Conservation (phyloP, 169 alveolate genomes). For the Babesia bigemina region DNA sequence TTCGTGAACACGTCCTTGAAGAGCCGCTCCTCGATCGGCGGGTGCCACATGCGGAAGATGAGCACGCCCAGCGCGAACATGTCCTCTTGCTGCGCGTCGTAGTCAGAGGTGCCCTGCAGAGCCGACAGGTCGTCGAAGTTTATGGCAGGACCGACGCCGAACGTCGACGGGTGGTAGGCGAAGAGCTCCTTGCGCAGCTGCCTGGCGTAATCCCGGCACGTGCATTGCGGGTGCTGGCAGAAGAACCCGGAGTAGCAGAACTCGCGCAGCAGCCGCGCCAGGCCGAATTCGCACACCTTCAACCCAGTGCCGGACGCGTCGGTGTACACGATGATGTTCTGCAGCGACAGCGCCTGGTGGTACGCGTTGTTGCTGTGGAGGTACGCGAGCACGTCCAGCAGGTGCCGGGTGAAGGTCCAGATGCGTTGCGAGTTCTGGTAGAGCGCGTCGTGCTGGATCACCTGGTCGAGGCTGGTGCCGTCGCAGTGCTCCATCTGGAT, state of each 20-base stretch:
- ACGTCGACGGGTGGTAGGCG: conserved; percentile 58
- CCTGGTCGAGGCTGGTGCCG: conserved; percentile 43
- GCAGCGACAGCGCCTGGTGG: conserved; percentile 57
- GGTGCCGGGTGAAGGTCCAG: conserved; percentile 59
- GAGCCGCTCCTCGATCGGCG: conserved; percentile 53
- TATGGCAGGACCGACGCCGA: conserved; percentile 8
- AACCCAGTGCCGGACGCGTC: conserved; percentile 50
- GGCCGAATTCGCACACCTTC: conserved; percentile 63
- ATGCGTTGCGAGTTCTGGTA: conserved; percentile 37
- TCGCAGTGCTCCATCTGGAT: conserved; percentile 58
- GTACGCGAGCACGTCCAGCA: conserved; percentile 62
- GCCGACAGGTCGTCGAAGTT: not conserved
- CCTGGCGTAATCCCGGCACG: conserved; percentile 24
- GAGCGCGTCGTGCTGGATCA: conserved; percentile 32
- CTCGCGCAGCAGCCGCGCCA: conserved; percentile 40
- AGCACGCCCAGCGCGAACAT: conserved; percentile 65
- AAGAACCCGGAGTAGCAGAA: conserved; percentile 29
- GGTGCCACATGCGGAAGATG: conserved; percentile 69
- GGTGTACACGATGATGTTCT: conserved; percentile 53
- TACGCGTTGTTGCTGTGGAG: conserved; percentile 58
- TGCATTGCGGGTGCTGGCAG: conserved; percentile 35
- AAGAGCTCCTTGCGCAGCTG: conserved; percentile 31
- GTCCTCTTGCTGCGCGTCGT: conserved; percentile 65
- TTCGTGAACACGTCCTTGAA: conserved; percentile 32
- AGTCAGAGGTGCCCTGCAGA: conserved; percentile 19